phyloP scores from a whole-genome alignment of 225 moss, liverwort and hornwort genomes.

The Antitrichia curtipendula region DNA sequence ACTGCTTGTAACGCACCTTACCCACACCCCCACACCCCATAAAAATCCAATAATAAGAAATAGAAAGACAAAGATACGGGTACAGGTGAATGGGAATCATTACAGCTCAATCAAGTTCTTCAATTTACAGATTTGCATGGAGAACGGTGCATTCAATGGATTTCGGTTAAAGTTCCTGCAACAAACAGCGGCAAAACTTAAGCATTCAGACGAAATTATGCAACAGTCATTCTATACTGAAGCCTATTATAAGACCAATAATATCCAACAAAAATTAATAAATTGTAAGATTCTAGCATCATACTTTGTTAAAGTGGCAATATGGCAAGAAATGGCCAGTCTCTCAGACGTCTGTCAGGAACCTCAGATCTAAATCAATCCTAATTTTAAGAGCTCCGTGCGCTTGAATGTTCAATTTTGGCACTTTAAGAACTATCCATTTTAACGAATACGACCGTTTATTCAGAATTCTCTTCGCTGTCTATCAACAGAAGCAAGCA shows the following conservation, averaged over 20 bases:
- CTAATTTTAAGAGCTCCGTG: not conserved
- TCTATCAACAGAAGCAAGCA: not conserved
- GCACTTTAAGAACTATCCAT: too few relatives aligned
- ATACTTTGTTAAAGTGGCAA: not conserved
- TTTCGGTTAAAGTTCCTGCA: conserved; percentile 24
- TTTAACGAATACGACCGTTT: not conserved
- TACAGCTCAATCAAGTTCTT: conserved; percentile 33
- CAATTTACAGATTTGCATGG: conserved; percentile 17
- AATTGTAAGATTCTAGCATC: not conserved
- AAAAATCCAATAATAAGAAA: not conserved
- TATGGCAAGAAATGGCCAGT: not conserved
- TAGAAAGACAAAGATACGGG: too few relatives aligned
- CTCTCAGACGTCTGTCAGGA: not conserved
- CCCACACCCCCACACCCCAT: not conserved
- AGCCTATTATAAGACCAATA: not conserved
- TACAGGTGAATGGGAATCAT: not conserved
- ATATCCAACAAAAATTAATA: not conserved
- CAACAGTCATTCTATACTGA: not conserved
- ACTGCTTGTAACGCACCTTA: not conserved
- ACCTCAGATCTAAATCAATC: too few relatives aligned
- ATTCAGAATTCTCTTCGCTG: not conserved
- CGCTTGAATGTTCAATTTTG: not conserved
- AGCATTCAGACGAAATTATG: not conserved
- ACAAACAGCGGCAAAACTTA: not conserved
- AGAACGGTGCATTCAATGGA: conserved; percentile 21